Evolutionary conservation across 306 rosid genomes (phyloP).

Genomic region (Gastrolobium villosum): DNA sequence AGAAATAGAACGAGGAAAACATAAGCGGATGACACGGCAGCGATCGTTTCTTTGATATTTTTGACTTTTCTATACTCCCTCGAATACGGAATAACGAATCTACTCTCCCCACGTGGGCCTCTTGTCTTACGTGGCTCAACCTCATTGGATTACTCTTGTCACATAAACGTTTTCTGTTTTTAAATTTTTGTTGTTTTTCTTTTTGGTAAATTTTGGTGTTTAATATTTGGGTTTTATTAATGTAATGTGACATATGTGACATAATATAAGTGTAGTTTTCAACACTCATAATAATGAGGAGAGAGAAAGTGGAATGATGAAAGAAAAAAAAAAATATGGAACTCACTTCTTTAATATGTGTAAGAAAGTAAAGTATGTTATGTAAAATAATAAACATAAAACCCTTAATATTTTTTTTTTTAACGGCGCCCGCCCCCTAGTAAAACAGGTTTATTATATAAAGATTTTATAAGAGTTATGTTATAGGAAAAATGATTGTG

Average conservation of each 20-base stretch:
- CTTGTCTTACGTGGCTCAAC: slow-evolving; percentile 32
- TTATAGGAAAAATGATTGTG: too few species aligned
- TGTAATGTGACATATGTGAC: too few species aligned
- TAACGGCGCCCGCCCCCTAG: background rate
- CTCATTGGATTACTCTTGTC: slow-evolving; percentile 57
- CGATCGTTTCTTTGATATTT: slow-evolving; percentile 16
- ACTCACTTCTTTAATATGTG: too few species aligned
- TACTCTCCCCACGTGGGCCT: slow-evolving; percentile 31
- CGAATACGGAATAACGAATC: background rate
- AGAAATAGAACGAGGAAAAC: slow-evolving; percentile 46
- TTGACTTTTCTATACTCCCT: background rate
- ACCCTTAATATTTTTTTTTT: background rate
- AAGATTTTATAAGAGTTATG: too few species aligned
- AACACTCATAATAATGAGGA: too few species aligned
- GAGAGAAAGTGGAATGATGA: too few species aligned
- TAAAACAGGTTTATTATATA: background rate
- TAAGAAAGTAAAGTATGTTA: too few species aligned
- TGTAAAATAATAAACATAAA: too few species aligned
- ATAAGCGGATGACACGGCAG: slow-evolving; percentile 59
- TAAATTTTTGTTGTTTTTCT: background rate
- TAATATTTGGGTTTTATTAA: background rate
- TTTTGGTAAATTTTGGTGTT: background rate
- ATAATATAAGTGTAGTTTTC: too few species aligned
- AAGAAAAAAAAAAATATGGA: too few species aligned
- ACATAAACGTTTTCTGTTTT: background rate